phyloP scores from a whole-genome alignment of 1,284 basidiomycete genomes.

The Cryptococcus depauperatus region DNA sequence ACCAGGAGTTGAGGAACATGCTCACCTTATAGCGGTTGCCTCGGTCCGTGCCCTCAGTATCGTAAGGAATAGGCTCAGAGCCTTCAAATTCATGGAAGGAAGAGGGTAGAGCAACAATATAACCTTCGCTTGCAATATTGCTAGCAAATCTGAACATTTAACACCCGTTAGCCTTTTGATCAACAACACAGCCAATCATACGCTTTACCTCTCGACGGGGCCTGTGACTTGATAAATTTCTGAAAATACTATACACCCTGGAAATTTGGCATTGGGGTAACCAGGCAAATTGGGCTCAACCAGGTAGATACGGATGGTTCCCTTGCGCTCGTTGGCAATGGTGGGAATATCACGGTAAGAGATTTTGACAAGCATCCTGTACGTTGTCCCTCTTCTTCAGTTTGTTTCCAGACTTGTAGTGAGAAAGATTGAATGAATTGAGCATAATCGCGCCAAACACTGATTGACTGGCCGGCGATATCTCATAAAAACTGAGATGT shows the following conservation, averaged over 20 bases:
- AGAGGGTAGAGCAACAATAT: conserved; percentile 39
- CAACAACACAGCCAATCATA: too few relatives aligned
- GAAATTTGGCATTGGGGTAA: conserved; percentile 45
- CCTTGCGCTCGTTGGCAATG: conserved; percentile 53
- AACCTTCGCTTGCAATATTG: conserved; percentile 78
- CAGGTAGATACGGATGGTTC: conserved; percentile 59
- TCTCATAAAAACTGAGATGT: too few relatives aligned
- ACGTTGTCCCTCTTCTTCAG: too few relatives aligned
- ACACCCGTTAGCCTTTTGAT: neutral
- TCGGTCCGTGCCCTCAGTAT: conserved; percentile 76
- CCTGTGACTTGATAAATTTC: conserved; percentile 49
- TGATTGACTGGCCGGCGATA: neutral
- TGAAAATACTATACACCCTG: conserved; percentile 43
- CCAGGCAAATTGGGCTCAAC: conserved; percentile 43
- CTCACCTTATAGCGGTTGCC: conserved; percentile 79
- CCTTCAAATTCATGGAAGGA: conserved; percentile 82
- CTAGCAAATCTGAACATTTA: conserved; percentile 58
- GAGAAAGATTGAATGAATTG: neutral
- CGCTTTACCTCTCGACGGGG: conserved; percentile 33
- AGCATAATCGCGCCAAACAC: neutral
- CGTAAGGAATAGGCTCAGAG: conserved; percentile 76
- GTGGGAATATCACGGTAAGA: conserved; percentile 67
- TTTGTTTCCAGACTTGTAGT: too few relatives aligned
- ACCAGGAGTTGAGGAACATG: conserved; percentile 4
- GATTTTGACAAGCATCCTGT: conserved; percentile 68